Evolutionary conservation across 495 filamentous ascomycete genomes (phyloP).

Genomic region (Cairneyella variabilis): DNA sequence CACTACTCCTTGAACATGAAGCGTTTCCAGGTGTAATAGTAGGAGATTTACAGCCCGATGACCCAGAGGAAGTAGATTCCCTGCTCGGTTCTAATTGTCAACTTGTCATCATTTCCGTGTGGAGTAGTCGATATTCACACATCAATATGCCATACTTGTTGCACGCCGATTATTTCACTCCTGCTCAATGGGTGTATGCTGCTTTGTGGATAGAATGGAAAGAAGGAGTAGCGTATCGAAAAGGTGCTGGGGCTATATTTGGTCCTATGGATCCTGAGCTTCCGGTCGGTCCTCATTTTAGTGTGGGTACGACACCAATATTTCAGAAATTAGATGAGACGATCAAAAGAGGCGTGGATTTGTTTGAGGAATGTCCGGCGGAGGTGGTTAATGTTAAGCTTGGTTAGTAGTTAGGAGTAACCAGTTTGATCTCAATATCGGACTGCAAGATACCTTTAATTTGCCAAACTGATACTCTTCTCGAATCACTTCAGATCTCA

Average conservation of each 20-base stretch:
- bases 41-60: not conserved
- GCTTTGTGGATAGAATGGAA: not conserved
- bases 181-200: not conserved
- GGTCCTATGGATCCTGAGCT: not conserved
- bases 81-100: not conserved
- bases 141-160: not conserved
- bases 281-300: not conserved
- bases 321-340: not conserved
- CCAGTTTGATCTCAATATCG: no score
- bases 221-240: not conserved
- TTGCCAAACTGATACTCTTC: no score
- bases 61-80: not conserved
- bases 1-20: not conserved
- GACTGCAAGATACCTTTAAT: no score
- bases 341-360: not conserved
- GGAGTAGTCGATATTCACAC: not conserved
- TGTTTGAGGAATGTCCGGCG: not conserved
- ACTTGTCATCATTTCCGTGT: not conserved
- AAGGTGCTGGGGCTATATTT: not conserved
- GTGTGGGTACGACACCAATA: not conserved
- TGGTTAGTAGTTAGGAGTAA: not conserved
- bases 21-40: not conserved
- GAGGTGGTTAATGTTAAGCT: not conserved
- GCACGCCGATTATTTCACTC: not conserved
- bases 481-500: no score